Conservation (phyloP, 1,139 yeast genomes). For the Pichia sorboxylosa region DNA sequence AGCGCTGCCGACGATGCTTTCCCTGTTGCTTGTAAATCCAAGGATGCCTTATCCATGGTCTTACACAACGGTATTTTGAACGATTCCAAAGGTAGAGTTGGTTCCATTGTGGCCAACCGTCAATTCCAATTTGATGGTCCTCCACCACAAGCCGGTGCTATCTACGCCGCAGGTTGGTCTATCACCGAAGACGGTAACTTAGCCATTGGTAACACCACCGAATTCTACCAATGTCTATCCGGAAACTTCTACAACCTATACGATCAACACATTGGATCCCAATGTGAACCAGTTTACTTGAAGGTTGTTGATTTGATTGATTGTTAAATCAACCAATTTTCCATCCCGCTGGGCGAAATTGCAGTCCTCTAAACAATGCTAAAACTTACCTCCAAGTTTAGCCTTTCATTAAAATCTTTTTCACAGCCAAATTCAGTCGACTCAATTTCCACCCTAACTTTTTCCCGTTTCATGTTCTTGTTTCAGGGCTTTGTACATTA, state of each 20-base stretch:
- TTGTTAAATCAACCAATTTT: constrained; percentile 34
- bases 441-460: too few relatives aligned
- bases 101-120: constrained; percentile 75
- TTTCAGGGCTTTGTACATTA: too few relatives aligned
- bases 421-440: too few relatives aligned
- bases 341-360: too few relatives aligned
- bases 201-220: constrained; percentile 53
- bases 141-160: constrained; percentile 83
- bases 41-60: constrained; percentile 42
- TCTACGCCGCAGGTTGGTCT: constrained; percentile 81
- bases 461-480: too few relatives aligned
- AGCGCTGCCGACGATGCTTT: constrained; percentile 11
- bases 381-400: too few relatives aligned
- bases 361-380: too few relatives aligned
- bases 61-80: constrained; percentile 42
- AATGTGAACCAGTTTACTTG: constrained; percentile 56
- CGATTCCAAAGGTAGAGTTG: constrained; percentile 59
- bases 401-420: too few relatives aligned
- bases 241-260: constrained; percentile 78
- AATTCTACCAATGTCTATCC: constrained; percentile 69
- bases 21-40: constrained; percentile 40
- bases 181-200: constrained; percentile 53
- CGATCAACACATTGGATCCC: constrained; percentile 54
- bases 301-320: constrained; percentile 50
- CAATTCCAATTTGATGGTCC: constrained; percentile 88